Evolutionary conservation across 2,329 filamentous ascomycete genomes (phyloP), one percentile per base, ranked within the genome.

Genomic region (Metarhizium sp.): DNA sequence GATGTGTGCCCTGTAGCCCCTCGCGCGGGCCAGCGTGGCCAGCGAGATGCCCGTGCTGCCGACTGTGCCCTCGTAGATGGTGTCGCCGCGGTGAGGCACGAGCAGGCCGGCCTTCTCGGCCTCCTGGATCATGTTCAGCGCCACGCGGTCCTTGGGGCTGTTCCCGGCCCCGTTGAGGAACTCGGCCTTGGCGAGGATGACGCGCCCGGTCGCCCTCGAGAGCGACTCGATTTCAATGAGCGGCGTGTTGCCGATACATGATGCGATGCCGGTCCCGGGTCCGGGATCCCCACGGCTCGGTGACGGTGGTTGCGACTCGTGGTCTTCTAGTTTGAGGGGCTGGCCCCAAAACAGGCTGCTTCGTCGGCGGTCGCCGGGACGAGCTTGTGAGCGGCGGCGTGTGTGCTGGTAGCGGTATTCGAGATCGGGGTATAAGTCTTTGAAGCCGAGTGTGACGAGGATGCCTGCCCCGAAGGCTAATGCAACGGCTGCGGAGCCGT

Each of bases 11-110:
- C 86, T 82, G 74, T 97, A 97, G 38, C 94, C 94, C 69, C 85
- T 82, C 25, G 94, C 92, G 62, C 92, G 82, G 51, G 90, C 92
- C 52, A 99, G 82, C 0, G 89, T 89, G 2, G 94, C 94, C 10
- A 99, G 79, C 16, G 92, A 96, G 63, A 99, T 97, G 25, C 94
- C 94, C 0, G 94, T 99, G 67, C 90, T 95, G 57, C 94, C 94
- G 16, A 96, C 92, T 1, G 94, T 99, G 61, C 94, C 94, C 75
- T 99, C 94, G 71, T 97, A 99, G 65, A 99, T 91, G 47, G 89
- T 95, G 69, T 99, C 94, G 58, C 92, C 92, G 25, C 87, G 85
- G 61, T 87, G 78, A 0, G 94, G 92, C 0, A 78, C 80, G 49
- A 99, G 73, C 18, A 92, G 76, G 2, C 91, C 91, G 51, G 80